Conservation (phyloP, 2,329 filamentous ascomycete genomes). For the Curvularia lunata region DNA sequence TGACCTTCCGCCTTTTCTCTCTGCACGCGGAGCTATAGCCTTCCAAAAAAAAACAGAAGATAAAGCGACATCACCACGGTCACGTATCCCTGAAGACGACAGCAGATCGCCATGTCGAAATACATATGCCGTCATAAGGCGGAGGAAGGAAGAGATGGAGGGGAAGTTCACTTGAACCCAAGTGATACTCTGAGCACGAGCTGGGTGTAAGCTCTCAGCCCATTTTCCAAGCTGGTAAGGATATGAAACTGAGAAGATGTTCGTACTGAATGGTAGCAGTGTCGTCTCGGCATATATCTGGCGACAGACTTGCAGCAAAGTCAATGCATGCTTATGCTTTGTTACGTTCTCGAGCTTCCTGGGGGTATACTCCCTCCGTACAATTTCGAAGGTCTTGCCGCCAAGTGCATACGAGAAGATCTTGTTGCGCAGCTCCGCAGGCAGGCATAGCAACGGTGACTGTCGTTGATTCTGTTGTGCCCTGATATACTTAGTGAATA, state of each 20-base stretch:
- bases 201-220: not conserved
- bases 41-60: not conserved
- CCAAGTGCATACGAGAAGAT: constrained; percentile 41
- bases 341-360: not conserved
- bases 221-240: not conserved
- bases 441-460: constrained; percentile 11
- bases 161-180: not conserved
- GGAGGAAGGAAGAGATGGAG: no score
- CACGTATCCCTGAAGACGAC: not conserved
- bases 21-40: not conserved
- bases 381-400: constrained; percentile 9
- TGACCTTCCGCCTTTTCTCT: not conserved
- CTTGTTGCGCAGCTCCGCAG: constrained; percentile 13
- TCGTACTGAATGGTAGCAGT: constrained; percentile 4
- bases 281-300: constrained; percentile 18
- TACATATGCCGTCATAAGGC: no score
- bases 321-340: not conserved
- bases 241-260: not conserved
- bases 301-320: constrained; percentile 9
- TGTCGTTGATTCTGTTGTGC: not conserved
- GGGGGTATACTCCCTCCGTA: constrained; percentile 17
- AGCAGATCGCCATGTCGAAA: not conserved
- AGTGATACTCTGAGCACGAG: not conserved
- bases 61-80: not conserved
- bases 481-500: not conserved